Base-by-base conservation (phyloP, 257 asterid genomes). In the Nicotiana knightiana region DNA sequence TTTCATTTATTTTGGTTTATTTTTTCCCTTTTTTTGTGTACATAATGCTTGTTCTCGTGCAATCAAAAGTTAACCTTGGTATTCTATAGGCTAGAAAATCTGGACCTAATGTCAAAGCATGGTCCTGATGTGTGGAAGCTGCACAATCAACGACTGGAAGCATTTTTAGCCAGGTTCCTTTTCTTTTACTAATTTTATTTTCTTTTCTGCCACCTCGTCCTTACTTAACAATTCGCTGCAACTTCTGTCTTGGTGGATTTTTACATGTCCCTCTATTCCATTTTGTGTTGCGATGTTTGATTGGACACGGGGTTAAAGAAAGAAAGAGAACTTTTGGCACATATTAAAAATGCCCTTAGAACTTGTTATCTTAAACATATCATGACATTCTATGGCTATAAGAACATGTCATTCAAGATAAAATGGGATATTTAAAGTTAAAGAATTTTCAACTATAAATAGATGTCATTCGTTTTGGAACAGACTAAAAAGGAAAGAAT, bases 51-150 rank as follows among this genome's bases (percentile, higher is more conserved):
- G 53, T 24, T 62, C 15, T 46, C 51, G 24, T 24, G 39, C 15
- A 46, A 71, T 21, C 61, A 46, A 24, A 71, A 46, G 79, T 24
- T 48, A 24, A 48, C 37, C 24, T 13, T 48, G 61, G 8, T 71
- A 48, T 2, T 7, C 63, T 88, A 46, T 79, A 96, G 99, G 97
- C 91, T 94, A 83, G 99, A 96, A 85, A 96, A 96, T 89, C 93
- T 96, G 58, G 99, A 96, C 35, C 85, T 94, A 84, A 91, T 96
- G 97, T 88, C 92, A 43, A 93, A 90, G 90, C 92, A 94, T 83
- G 98, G 99, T 73, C 98, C 98, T 62, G 99, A 96, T 76, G 91
- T 89, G 59, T 96, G 98, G 98, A 96, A 93, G 91, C 64, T 88
- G 86, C 91, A 93, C 87, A 96, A 96, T 84, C 93, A 91, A 84